phyloP scores from a whole-genome alignment of 2,329 filamentous ascomycete species.

The Epicoccum sorghinum region DNA sequence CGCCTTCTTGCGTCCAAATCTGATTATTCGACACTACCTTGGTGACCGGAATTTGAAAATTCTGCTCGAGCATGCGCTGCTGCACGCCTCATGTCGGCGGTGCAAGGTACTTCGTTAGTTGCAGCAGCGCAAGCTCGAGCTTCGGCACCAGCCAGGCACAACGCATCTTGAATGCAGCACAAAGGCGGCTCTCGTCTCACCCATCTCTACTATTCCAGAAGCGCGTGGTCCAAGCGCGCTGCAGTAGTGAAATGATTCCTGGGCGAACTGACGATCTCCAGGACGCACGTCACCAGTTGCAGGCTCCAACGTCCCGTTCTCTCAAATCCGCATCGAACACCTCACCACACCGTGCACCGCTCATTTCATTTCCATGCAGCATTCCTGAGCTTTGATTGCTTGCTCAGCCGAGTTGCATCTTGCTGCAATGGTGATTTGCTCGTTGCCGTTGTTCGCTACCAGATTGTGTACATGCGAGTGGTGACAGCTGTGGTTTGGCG shows the following conservation, averaged over 20 bases:
- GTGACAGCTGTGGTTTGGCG: neutral
- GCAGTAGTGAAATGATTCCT: neutral
- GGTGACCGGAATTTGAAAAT: too few species aligned
- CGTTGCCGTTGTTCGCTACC: neutral
- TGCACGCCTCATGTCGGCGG: neutral
- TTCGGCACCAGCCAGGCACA: neutral
- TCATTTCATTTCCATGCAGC: too few species aligned
- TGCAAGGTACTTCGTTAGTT: neutral
- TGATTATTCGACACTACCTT: too few species aligned
- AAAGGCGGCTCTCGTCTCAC: neutral
- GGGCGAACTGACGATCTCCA: too few species aligned
- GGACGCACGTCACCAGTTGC: too few species aligned
- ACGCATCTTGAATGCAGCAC: neutral
- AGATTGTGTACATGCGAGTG: too few species aligned
- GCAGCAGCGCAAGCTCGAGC: neutral
- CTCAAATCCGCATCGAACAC: too few species aligned
- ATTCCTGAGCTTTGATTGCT: too few species aligned
- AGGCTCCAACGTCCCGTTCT: too few species aligned
- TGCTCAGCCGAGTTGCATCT: too few species aligned
- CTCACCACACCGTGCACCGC: too few species aligned
- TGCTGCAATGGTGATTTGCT: neutral
- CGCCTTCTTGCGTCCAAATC: too few species aligned
- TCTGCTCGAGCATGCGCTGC: neutral
- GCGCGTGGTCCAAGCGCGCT: neutral
- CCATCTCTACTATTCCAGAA: neutral